Evolutionary conservation across 176 grass and related monocot species (phyloP).

Genomic region (Saccharum officinarum): DNA sequence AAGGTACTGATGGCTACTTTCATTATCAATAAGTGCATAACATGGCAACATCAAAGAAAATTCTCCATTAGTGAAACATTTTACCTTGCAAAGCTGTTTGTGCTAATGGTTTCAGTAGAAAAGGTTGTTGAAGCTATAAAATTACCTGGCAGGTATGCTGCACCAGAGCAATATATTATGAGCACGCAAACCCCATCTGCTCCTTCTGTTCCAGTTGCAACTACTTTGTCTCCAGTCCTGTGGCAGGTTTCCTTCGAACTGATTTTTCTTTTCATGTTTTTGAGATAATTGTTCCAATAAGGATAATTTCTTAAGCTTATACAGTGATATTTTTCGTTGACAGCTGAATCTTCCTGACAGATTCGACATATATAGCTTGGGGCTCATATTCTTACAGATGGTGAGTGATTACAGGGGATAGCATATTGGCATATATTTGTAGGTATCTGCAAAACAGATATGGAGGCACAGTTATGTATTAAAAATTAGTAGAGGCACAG

Average conservation of each 20-base stretch:
- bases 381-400: constrained; percentile 96
- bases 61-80: not conserved
- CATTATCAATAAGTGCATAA: not conserved
- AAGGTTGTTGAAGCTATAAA: constrained; percentile 37
- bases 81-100: constrained; percentile 5
- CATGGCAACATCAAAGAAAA: not conserved
- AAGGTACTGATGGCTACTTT: constrained; percentile 58
- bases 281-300: not conserved
- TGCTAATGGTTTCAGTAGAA: constrained; percentile 6
- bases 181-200: constrained; percentile 97
- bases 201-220: constrained; percentile 92
- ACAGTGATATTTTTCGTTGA: constrained; percentile 22
- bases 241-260: constrained; percentile 72
- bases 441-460: not conserved
- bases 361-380: constrained; percentile 99
- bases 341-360: constrained; percentile 99
- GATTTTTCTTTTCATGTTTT: not conserved
- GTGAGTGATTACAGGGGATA: constrained; percentile 46
- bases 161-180: constrained; percentile 99
- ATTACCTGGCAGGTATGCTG: constrained; percentile 71
- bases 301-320: constrained; percentile 37
- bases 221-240: constrained; percentile 90
- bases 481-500: not conserved
- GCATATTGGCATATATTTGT: constrained; percentile 2
- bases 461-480: not conserved